Conservation (phyloP, 1,139 yeast genomes). For the Sugiyamaella xylanicola region DNA sequence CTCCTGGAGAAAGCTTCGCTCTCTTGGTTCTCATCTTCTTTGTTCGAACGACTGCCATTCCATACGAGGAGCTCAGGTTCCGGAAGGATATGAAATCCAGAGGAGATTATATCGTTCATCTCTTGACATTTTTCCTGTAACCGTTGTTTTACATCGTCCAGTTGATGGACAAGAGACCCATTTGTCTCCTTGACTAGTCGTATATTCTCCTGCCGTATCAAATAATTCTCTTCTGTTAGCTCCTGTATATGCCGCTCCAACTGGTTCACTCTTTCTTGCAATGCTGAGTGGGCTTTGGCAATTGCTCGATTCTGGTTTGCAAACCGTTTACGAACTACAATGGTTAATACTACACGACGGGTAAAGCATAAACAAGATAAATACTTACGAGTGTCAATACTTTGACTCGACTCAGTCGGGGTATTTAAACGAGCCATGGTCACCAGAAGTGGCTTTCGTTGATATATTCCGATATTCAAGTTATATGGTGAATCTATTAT, state of each 20-base stretch:
- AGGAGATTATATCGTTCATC: slow-evolving; percentile 19
- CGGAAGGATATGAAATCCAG: slow-evolving; percentile 14
- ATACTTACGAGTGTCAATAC: slow-evolving; percentile 27
- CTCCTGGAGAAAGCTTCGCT: slow-evolving; percentile 4
- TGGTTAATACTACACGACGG: too few relatives aligned
- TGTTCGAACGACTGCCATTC: slow-evolving; percentile 1
- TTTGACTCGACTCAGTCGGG: slow-evolving; percentile 27
- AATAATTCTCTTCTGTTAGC: slow-evolving; percentile 33
- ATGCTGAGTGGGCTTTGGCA: slow-evolving; percentile 34
- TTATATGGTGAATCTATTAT: not conserved
- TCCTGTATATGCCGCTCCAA: slow-evolving; percentile 30
- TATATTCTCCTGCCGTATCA: slow-evolving; percentile 30
- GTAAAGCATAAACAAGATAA: too few relatives aligned
- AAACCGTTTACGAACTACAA: slow-evolving; percentile 29
- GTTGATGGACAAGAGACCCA: slow-evolving; percentile 14
- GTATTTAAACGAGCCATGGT: slow-evolving; percentile 33
- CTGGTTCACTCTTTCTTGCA: slow-evolving; percentile 32
- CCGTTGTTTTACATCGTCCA: slow-evolving; percentile 14
- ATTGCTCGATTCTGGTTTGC: slow-evolving; percentile 36
- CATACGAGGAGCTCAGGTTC: slow-evolving; percentile 6
- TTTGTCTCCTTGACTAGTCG: slow-evolving; percentile 22
- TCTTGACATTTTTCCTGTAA: slow-evolving; percentile 24
- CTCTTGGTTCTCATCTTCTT: slow-evolving; percentile 3
- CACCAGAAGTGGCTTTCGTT: not conserved
- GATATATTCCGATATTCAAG: not conserved